phyloP scores from a whole-genome alignment of 2,329 filamentous ascomycete species.

The Ceratocystis ficicola region DNA sequence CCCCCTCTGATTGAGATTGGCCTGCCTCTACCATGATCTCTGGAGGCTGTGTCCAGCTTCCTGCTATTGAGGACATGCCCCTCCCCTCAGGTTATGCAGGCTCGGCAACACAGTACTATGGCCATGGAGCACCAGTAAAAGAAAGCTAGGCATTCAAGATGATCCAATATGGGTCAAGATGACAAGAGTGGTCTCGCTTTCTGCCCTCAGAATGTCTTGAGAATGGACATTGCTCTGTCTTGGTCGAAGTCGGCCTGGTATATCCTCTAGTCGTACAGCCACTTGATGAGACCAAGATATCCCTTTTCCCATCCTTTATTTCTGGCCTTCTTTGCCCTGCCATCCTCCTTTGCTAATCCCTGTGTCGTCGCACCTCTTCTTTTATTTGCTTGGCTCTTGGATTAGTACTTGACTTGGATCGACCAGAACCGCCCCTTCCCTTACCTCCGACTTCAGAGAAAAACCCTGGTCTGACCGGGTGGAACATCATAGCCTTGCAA shows the following conservation, averaged over 20 bases:
- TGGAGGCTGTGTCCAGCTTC: neutral
- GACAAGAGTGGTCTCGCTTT: neutral
- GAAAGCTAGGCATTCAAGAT: neutral
- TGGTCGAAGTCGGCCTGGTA: neutral
- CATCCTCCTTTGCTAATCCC: neutral
- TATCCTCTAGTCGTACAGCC: neutral
- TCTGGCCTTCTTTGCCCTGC: neutral
- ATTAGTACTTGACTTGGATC: neutral
- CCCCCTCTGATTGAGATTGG: neutral
- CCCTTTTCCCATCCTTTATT: neutral
- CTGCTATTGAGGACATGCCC: neutral
- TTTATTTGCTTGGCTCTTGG: neutral
- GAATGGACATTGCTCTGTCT: neutral
- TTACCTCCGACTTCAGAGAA: neutral
- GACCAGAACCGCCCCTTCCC: neutral
- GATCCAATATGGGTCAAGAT: neutral
- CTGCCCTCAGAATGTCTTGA: neutral
- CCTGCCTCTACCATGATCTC: neutral
- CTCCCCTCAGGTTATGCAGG: no score
- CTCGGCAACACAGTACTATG: no score
- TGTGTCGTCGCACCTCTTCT: neutral
- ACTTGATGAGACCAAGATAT: neutral
- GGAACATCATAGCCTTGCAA: conserved; percentile 8
- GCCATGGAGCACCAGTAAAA: no score
- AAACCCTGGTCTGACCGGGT: neutral